Base-by-base conservation (phyloP, 1,284 basidiomycete genomes). In the Trichosporon sp. region DNA sequence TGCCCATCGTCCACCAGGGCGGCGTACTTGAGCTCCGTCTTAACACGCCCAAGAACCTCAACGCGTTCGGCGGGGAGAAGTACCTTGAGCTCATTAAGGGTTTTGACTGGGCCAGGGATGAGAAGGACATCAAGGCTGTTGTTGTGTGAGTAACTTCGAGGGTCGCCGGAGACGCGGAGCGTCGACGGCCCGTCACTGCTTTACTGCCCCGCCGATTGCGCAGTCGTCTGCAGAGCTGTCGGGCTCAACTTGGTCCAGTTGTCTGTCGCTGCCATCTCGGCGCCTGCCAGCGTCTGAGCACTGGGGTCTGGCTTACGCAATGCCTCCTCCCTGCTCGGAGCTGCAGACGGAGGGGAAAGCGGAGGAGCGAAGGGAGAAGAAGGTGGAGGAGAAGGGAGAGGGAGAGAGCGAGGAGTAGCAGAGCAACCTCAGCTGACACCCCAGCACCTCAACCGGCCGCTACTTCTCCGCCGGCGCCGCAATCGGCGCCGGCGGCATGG, bases 21-120 rank as follows among this genome's bases (percentile, higher is more conserved):
- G 61, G 61, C 34, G 59, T 68, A 32, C 66, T 68, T n/a, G 66
- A 68, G 62, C 66, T 68, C 13, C 64, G 64, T 21, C 66, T 68
- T 32, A 68, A 68, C 64, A 68, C 66, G 33, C 66, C 66, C 33
- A 19, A 63, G 59, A 65, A 68, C 66, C 66, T 68, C 40, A 68
- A 68, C 54, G 52, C 60, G 9, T 65, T 68, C 25, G 57, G 56
- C 10, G 56, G 36, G 1, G 54, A 40, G 21, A 65, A 65, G 59
- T 68, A 11, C 9, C 64, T 63, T 59, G 66, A 68, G 34, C 66
- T 68, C 25, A 61, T 68, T 46, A 34, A 68, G 54, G 66, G 66
- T 33, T 49, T 68, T 34, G 27, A 68, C 62, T 68, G 63, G 33
- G 66, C 66, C n/a, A 40, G 34, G 16, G 62, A 58, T 19, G 23